Evolutionary conservation across 257 asterid genomes (phyloP).

Genomic region (Solanum verrucosum): DNA sequence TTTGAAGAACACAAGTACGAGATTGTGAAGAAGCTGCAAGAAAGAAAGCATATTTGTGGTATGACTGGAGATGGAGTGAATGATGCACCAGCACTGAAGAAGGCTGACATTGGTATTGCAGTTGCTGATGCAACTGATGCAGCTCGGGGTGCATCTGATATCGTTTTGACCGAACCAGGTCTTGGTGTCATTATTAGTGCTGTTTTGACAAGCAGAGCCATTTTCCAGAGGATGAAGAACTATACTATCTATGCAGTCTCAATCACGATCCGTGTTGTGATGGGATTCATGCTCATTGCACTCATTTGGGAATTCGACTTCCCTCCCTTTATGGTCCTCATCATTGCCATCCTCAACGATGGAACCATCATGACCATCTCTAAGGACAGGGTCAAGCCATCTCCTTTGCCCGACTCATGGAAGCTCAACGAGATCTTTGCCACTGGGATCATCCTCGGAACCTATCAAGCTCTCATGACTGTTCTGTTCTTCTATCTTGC

Average conservation of each 20-base stretch:
- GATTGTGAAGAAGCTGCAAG: slow-evolving; percentile 74
- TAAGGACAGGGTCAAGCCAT: slow-evolving; percentile 31
- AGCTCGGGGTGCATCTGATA: slow-evolving; percentile 82
- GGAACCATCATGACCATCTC: slow-evolving; percentile 41
- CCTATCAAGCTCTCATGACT: slow-evolving; percentile 24
- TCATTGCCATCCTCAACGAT: slow-evolving; percentile 36
- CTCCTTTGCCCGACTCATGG: slow-evolving; percentile 34
- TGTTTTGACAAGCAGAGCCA: slow-evolving; percentile 78
- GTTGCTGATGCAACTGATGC: slow-evolving; percentile 86
- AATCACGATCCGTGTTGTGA: slow-evolving; percentile 41
- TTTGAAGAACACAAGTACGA: slow-evolving; percentile 69
- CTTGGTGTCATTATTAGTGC: slow-evolving; percentile 75
- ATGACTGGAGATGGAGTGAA: slow-evolving; percentile 95
- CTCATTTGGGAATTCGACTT: slow-evolving; percentile 36
- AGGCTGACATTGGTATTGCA: slow-evolving; percentile 80
- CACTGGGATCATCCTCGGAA: slow-evolving; percentile 27
- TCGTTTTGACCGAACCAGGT: slow-evolving; percentile 75
- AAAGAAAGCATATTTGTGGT: slow-evolving; percentile 70
- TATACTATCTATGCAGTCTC: slow-evolving; percentile 55
- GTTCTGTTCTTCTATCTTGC: slow-evolving; percentile 30
- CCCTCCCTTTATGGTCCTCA: slow-evolving; percentile 43
- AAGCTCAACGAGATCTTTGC: slow-evolving; percentile 28
- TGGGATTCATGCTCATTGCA: slow-evolving; percentile 32
- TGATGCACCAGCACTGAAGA: slow-evolving; percentile 78
- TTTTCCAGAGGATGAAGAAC: slow-evolving; percentile 88